A percentile compares a stretch with the other conserved stretches of the same genome.
These are phyloP conservation scores for Xylariaceae sp. DNA, from an alignment of 2,329 filamentous ascomycete genomes.

Conservation along the genomic window DNA sequence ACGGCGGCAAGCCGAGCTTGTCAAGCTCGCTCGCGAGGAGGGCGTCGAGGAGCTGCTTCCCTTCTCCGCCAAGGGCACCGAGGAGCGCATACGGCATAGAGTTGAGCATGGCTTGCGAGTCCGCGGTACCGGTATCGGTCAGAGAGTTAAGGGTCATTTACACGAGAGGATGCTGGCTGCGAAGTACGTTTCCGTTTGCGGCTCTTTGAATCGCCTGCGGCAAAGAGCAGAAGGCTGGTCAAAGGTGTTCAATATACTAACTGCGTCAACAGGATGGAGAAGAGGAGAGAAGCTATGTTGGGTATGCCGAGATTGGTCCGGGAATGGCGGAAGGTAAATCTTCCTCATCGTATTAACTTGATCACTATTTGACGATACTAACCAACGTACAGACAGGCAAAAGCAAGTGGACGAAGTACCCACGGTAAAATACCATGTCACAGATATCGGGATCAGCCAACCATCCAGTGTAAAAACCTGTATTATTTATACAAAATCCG, in stretches of 20 bases:
- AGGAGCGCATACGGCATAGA: conserved; percentile 63
- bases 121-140: conserved; percentile 87
- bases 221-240: not conserved
- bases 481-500: too few species aligned
- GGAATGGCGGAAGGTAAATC: conserved; percentile 82
- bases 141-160: conserved; percentile 91
- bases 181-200: conserved; percentile 48
- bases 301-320: conserved; percentile 90
- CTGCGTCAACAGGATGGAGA: conserved; percentile 62
- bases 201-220: not conserved
- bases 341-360: not conserved
- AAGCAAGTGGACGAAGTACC: conserved; percentile 53
- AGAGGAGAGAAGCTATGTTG: conserved; percentile 87
- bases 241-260: conserved; percentile 24
- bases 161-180: conserved; percentile 84
- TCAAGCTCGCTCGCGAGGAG: conserved; percentile 75
- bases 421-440: conserved; percentile 16
- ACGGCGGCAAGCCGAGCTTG: conserved; percentile 83
- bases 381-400: conserved; percentile 43
- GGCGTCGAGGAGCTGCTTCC: conserved; percentile 80
- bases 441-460: too few species aligned
- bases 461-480: too few species aligned
- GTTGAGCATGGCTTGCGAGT: conserved; percentile 78
- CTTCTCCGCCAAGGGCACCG: conserved; percentile 69
- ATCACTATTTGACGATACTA: conserved; percentile 24